Base-by-base conservation (phyloP, 768 basidiomycete species). In the Tricholoma sp. region DNA sequence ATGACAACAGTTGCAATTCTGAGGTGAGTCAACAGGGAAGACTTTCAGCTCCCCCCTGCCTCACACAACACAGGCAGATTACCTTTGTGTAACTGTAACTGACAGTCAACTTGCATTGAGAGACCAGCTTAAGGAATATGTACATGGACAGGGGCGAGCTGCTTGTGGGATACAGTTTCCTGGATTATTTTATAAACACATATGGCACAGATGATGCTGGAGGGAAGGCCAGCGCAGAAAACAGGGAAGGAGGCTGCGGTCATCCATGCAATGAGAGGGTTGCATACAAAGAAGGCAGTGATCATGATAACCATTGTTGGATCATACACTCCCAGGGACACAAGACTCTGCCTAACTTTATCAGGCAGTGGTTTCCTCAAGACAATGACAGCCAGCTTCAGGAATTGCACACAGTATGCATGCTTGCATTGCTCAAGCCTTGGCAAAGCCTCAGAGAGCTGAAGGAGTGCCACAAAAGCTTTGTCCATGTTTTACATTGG, bases 341-440 rank as follows among this genome's bases (percentile, higher is more conserved):
- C 12, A 5, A 74, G n/a, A 73, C 63, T 0, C 12, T 78, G 5
- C 72, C 72, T 0, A 62, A 69, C 27, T 63, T 78, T 50, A 58
- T 74, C 5, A 74, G 76, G 0, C 53, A 43, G 7, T 74, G 66
- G 59, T 71, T 75, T 50, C 69, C 70, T 0, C 47, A 65, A 0
- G 27, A 35, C 2, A 63, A 74, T 32, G 62, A 69, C 4, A 27
- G 35, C 6, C 50, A 57, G 4, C 19, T 43, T 2, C 18, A 19
- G 1, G 54, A 65, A 1, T 50, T 74, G 61, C 72, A 74, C 37
- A 60, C 51, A 22, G 72, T 72, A 1, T 60, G 34, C 0, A 73
- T 76, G 57, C 62, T 79, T 0, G 8, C 63, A 10, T 54, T 79
- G 0, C 57, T 76, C 0, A 68, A 67, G 34, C 77, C 74, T 2